Evolutionary conservation across 169 alveolate genomes (phyloP), one percentile per base, ranked within the genome.

Genomic region (Plasmodium inui): DNA sequence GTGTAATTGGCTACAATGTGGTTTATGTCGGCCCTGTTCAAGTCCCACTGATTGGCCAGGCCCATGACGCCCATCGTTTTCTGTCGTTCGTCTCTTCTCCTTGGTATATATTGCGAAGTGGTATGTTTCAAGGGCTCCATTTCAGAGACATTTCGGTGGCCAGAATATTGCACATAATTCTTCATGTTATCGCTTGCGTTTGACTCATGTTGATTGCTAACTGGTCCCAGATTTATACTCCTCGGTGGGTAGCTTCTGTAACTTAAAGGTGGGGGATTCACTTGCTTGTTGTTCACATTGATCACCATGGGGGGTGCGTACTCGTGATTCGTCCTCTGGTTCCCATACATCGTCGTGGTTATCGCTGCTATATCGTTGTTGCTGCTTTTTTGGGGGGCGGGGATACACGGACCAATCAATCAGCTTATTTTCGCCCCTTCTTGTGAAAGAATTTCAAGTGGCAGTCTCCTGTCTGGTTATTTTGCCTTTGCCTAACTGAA

Each of bases 241-340:
- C 81, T 17, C 46, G 41, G 30, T 53, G 44, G 10, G 41, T 86
- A 73, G 8, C 46, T 26, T 19, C 55, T 44, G 71, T 86, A 86
- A 86, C 80, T 55, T 50, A 78, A 22, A 22, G 46, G 88, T 22
- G 81, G 14, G 9, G 78, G 50, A 14, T 53, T 53, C 70, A 76
- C 30, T 28, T 86, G 79, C 61, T 55, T 32, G 39, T 34, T 53
- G 80, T 86, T 86, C 67, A 50, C 70, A 50, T 86, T 86, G 41
- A 86, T 53, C 55, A 74, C 78, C 84, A 86, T 76, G n/a, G 93
- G 93, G 28, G 44, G 34, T 26, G 79, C 80, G 73, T 86, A 86
- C 70, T 78, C 93, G 61, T 74, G 70, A 76, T 86, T 86, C 14
- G 85, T 74, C 34, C 80, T 28, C 6, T 73, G 74, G 57, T 34